Evolutionary conservation across 441 rosid genomes (phyloP), one percentile per base, ranked within the genome.

Genomic region (Syzygium malaccense): DNA sequence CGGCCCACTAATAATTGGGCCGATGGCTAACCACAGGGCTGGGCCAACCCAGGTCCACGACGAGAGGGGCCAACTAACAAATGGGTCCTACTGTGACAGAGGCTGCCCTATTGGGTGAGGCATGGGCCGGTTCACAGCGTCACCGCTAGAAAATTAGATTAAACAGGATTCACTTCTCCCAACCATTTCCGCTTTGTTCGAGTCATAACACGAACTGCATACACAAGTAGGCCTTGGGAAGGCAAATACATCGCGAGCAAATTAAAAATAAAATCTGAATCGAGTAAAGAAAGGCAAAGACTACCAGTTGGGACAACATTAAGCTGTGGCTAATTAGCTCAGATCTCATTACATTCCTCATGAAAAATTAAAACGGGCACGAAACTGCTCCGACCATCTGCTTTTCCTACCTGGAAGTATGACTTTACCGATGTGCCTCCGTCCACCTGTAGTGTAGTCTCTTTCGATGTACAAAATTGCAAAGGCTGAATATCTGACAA

Each of bases 361-460:
- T 75, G 51, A 75, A 23, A 37, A 75, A 23, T 75, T 41, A 23
- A 23, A 75, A 75, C 9, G 83, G 51, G 15, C 17, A 75, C 83
- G 13, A 4, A 57, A 57, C 62, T 20, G 51, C 83, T 41, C 9
- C 15, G 83, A 75, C 25, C 79, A 75, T 37, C 80, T 20, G 80
- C 41, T 71, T 37, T 71, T 37, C 80, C 17, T 71, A 41, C 83
- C 83, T 37, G 17, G 51, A 37, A 75, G 28, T 37, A 57, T 68
- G 68, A 75, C 86, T 55, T 88, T 85, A 23, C 71, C 71, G 60
- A 41, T 85, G 68, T 88, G 89, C 88, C 80, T 92, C 91, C 84
- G 86, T 86, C 88, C 33, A 78, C 87, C 66, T 55, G 88, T 55
- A 53, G 57, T 89, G 90, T 55, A 90, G 49, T 86, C 57, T 64